Base-by-base conservation (phyloP, 208 protist genomes). In the Phytomonas francai region DNA sequence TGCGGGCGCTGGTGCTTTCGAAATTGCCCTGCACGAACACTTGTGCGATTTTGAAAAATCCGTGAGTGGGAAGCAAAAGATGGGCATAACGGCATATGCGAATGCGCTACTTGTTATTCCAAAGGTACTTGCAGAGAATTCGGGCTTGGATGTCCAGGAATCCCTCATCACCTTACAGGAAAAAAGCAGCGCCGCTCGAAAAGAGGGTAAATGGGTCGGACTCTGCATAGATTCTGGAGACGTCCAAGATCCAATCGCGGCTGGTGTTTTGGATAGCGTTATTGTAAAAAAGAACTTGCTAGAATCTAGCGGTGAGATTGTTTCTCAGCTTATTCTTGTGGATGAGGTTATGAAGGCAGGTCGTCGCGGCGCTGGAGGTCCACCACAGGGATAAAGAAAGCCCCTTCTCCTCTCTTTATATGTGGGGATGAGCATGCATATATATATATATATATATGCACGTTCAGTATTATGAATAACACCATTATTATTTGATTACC, bases 271-370 rank as follows among this genome's bases (percentile, higher is more conserved):
- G 54, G 99, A 99, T 84, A 99, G 99, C 83, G 98, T 98, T 67
- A 85, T 93, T 63, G 98, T 99, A n/a, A 99, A 99, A 84, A 80
- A 90, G 68, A 98, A 99, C 72, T 71, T 99, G 27, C 67, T 99
- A 11, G 87, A 99, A 73, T 93, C 97, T 4, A 91, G 86, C 22
- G 87, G 96, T 9, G 87, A 99, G 27, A 99, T 99, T 84, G 91
- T 98, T 7, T 85, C 94, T 22, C 97, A 99, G 79, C 79, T 99
- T 1, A 85, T 99, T 11, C 88, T 99, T 8, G 98, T 99, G 7
- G 99, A 99, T 78, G 99, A 99, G 86, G 98, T 99, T 74, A 98
- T 99, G 76, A 98, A 97, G 73, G 98, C 98, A 65, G 98, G 98
- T 29, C 85, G 90, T 33, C 89, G 92, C 64, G 92, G 92, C 31